These are phyloP conservation scores for Colletotrichum abscissum DNA, from an alignment of 2,329 filamentous ascomycete species.

Conservation along the genomic window DNA sequence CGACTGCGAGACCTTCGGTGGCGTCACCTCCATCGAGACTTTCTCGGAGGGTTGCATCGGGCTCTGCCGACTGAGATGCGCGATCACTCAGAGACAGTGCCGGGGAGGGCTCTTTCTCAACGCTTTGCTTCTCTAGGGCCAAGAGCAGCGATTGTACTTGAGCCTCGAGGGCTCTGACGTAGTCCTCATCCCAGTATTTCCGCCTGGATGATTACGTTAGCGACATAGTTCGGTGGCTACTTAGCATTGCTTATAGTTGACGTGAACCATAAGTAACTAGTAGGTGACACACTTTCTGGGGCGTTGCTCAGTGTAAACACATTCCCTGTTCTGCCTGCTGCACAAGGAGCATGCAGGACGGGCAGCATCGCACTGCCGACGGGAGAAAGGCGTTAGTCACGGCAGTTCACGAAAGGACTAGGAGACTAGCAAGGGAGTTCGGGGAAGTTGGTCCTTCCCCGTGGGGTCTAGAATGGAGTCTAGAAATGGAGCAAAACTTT, in stretches of 20 bases:
- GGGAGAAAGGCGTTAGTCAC: constrained; percentile 6
- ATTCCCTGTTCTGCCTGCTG: constrained; percentile 32
- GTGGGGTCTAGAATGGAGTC: neutral
- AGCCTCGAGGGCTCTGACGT: constrained; percentile 36
- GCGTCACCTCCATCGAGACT: neutral
- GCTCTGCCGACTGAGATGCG: neutral
- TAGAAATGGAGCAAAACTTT: neutral
- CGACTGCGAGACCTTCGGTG: neutral
- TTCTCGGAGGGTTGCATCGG: neutral
- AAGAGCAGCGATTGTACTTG: constrained; percentile 35
- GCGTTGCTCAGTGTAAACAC: constrained; percentile 29
- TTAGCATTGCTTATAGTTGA: neutral
- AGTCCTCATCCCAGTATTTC: constrained; percentile 38
- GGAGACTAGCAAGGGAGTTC: neutral
- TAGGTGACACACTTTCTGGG: constrained; percentile 21
- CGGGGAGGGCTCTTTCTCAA: constrained; percentile 11
- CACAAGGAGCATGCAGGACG: constrained; percentile 36
- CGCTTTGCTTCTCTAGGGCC: constrained; percentile 30
- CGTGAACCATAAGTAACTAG: neutral
- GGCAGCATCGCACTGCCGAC: constrained; percentile 34
- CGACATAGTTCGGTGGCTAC: neutral
- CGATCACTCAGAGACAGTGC: constrained; percentile 1
- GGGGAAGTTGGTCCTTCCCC: neutral
- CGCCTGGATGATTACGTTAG: constrained; percentile 23
- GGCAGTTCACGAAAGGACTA: neutral